These are phyloP conservation scores for Endoconidiophora polonica DNA, from an alignment of 2,329 filamentous ascomycete genomes.

Conservation along the genomic window DNA sequence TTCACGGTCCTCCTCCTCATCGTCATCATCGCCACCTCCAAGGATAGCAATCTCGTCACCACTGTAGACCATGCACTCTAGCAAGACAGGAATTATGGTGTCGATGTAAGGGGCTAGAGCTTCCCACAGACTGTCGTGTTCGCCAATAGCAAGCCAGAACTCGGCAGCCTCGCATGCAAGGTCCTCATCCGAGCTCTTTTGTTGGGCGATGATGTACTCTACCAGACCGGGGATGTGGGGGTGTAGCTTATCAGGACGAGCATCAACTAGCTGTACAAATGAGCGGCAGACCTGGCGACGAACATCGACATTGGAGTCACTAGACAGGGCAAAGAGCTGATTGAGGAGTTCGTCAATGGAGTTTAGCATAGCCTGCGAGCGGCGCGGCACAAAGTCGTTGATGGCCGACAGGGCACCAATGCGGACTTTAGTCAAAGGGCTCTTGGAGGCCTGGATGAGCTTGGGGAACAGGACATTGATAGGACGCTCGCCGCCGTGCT, in stretches of 20 bases:
- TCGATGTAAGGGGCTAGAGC: constrained; percentile 60
- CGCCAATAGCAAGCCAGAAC: constrained; percentile 90
- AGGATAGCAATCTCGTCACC: constrained; percentile 81
- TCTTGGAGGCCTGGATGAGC: constrained; percentile 72
- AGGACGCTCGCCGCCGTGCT: constrained; percentile 76
- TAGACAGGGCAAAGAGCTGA: constrained; percentile 65
- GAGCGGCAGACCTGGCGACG: constrained; percentile 84
- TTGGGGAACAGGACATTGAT: constrained; percentile 80
- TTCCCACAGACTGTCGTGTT: constrained; percentile 65
- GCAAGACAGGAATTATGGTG: constrained; percentile 76
- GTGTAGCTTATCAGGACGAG: constrained; percentile 73
- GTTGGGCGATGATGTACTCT: constrained; percentile 82
- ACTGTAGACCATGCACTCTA: constrained; percentile 92
- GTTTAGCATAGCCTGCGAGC: constrained; percentile 64
- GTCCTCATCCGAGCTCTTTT: constrained; percentile 74
- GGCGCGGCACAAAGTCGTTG: constrained; percentile 79
- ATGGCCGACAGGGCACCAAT: constrained; percentile 66
- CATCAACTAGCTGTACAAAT: constrained; percentile 82
- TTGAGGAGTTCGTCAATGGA: constrained; percentile 68
- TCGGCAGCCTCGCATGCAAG: constrained; percentile 88
- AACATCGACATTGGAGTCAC: constrained; percentile 64
- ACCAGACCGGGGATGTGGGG: constrained; percentile 80
- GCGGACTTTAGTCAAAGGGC: constrained; percentile 59
- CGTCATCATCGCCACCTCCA: constrained; percentile 73
- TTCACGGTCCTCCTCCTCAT: constrained; percentile 74